Percentiles rank a stretch among this genome's conserved stretches.
phyloP scores from a whole-genome alignment of 495 filamentous ascomycete genomes.

The Darksidea phi region DNA sequence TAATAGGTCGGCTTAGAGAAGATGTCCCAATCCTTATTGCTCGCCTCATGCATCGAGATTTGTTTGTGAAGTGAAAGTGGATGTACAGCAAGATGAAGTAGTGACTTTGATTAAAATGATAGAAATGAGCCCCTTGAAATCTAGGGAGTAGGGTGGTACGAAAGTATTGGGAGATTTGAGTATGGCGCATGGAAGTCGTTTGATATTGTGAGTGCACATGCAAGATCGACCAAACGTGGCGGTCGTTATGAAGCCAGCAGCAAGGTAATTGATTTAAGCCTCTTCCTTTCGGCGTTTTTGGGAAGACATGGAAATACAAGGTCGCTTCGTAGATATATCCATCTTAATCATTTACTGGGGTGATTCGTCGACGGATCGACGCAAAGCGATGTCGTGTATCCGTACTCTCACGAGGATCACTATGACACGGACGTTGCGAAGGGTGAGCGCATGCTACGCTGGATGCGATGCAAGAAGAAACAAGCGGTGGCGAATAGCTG shows the following conservation, averaged over 20 bases:
- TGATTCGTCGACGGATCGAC: no score
- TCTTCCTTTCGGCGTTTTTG: no score
- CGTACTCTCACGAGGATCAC: no score
- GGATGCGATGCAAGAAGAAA: no score
- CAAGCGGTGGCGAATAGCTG: no score
- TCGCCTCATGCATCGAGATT: slow-evolving; percentile 35
- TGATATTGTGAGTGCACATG: slow-evolving; percentile 8
- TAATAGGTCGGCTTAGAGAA: slow-evolving; percentile 29
- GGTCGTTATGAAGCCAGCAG: slow-evolving; percentile 5
- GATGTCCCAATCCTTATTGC: slow-evolving; percentile 10
- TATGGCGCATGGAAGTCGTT: slow-evolving; percentile 29
- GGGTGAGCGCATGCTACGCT: no score
- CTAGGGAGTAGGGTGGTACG: slow-evolving; percentile 10
- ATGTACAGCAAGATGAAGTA: slow-evolving; percentile 43
- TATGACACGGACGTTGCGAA: no score
- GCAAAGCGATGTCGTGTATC: no score
- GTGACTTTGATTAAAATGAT: slow-evolving; percentile 10
- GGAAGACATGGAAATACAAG: no score
- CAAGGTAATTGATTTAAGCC: no score
- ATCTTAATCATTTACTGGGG: no score
- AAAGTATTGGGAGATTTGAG: slow-evolving; percentile 1
- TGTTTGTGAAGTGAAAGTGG: slow-evolving; percentile 45
- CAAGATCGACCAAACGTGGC: slow-evolving; percentile 2
- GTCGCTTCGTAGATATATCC: no score
- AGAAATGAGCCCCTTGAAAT: not conserved